Percentiles rank a stretch among this genome's conserved stretches.
These are phyloP conservation scores for Tylopilus balloui DNA, from an alignment of 768 basidiomycete genomes.

Conservation along the genomic window DNA sequence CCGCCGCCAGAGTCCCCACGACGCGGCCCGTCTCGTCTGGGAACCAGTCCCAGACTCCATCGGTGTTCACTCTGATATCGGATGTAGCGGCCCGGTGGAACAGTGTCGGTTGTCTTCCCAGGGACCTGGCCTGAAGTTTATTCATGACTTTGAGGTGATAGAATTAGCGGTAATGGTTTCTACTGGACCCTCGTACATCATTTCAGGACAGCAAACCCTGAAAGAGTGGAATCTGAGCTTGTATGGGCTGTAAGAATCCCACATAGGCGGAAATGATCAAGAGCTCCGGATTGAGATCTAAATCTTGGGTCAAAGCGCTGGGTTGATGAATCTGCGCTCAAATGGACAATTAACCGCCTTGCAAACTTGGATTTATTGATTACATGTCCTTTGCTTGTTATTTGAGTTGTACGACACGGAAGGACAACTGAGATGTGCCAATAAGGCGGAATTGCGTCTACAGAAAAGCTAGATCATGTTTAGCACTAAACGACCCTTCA, in stretches of 20 bases:
- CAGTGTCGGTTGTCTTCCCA: not conserved
- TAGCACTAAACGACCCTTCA: not conserved
- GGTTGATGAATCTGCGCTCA: not conserved
- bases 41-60: not conserved
- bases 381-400: not conserved
- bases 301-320: not conserved
- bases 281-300: not conserved
- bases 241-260: not conserved
- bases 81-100: slow-evolving; percentile 1
- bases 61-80: not conserved
- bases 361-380: not conserved
- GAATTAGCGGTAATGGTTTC: not conserved
- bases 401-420: not conserved
- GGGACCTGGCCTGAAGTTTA: slow-evolving; percentile 1
- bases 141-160: not conserved
- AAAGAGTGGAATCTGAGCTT: slow-evolving; percentile 9
- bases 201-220: not conserved
- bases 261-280: slow-evolving; percentile 7
- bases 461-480: slow-evolving; percentile 4
- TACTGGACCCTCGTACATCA: not conserved
- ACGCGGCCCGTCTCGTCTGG: not conserved
- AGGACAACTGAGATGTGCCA: not conserved
- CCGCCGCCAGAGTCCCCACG: not conserved
- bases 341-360: not conserved
- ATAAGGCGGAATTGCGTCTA: slow-evolving; percentile 8